These are phyloP conservation scores for Coemansia sp. DNA, from an alignment of 192 early-diverging fungal species.

Conservation along the genomic window DNA sequence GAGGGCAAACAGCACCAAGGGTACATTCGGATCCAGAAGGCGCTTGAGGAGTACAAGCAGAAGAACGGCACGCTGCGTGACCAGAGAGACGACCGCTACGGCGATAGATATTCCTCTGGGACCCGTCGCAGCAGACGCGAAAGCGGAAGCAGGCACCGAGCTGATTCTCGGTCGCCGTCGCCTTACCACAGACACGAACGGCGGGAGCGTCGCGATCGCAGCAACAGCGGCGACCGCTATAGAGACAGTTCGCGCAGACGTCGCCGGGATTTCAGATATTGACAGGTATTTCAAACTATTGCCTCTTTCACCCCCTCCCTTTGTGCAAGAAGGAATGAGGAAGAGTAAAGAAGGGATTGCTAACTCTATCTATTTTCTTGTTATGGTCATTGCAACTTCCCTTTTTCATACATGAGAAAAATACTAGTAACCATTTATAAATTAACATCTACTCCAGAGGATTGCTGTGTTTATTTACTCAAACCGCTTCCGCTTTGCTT, in stretches of 20 bases:
- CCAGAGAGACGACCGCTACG: slow-evolving; percentile 13
- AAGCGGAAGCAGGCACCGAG: slow-evolving; percentile 8
- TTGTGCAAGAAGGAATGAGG: neutral
- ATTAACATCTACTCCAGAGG: neutral
- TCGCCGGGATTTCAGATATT: slow-evolving; percentile 32
- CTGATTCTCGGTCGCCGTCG: slow-evolving; percentile 26
- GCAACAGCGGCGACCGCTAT: slow-evolving; percentile 7
- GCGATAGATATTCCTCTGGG: slow-evolving; percentile 18
- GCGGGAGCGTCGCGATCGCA: slow-evolving; percentile 12
- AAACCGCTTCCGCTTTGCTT: slow-evolving; percentile 6
- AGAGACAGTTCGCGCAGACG: slow-evolving; percentile 29
- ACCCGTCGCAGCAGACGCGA: slow-evolving; percentile 17
- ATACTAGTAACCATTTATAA: neutral
- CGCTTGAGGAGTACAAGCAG: slow-evolving; percentile 66
- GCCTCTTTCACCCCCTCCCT: neutral
- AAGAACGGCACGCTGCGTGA: slow-evolving; percentile 11
- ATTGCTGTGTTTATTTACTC: neutral
- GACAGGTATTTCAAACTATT: slow-evolving; percentile 4
- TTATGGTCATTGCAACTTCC: neutral
- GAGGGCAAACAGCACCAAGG: slow-evolving; percentile 86
- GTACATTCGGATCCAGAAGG: slow-evolving; percentile 74
- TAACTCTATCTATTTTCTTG: neutral
- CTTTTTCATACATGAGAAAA: too few relatives aligned
- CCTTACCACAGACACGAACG: slow-evolving; percentile 14
- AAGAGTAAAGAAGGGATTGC: too few relatives aligned